These are phyloP conservation scores for Albophoma yamanashiensis DNA, from an alignment of 2,329 filamentous ascomycete genomes.

Conservation along the genomic window DNA sequence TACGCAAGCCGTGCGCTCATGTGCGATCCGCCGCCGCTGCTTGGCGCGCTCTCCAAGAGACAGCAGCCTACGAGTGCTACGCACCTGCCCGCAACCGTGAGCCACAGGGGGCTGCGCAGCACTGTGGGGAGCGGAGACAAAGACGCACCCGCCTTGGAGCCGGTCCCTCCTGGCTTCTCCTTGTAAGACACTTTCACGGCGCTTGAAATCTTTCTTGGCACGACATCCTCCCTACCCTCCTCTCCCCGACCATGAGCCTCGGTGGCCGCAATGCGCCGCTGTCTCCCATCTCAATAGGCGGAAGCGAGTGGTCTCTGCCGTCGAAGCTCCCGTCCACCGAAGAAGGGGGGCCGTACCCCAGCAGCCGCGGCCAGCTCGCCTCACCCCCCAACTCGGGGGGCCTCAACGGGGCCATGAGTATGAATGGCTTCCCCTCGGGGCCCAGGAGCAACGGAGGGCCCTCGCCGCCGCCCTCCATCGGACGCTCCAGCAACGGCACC, in stretches of 20 bases:
- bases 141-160: constrained; percentile 2
- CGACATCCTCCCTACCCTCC: constrained; percentile 9
- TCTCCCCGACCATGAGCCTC: constrained; percentile 44
- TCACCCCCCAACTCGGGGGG: constrained; percentile 62
- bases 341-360: constrained; percentile 38
- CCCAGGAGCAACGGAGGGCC: constrained; percentile 51
- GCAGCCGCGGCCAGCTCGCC: constrained; percentile 47
- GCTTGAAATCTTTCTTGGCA: constrained; percentile 11
- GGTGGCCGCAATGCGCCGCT: constrained; percentile 62
- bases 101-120: constrained; percentile 8
- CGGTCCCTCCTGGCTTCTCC: background rate
- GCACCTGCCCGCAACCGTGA: background rate
- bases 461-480: constrained; percentile 82
- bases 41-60: background rate
- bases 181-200: background rate
- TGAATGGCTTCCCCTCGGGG: constrained; percentile 49
- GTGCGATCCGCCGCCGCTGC: background rate
- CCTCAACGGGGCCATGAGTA: constrained; percentile 42
- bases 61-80: too few relatives aligned
- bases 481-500: constrained; percentile 73
- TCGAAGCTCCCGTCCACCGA: constrained; percentile 48
- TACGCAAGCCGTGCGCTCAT: background rate
- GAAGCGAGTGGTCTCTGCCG: constrained; percentile 71
- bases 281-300: constrained; percentile 73
- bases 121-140: constrained; percentile 6